These are phyloP conservation scores for Colletotrichum euphorbiae DNA, from an alignment of 2,329 filamentous ascomycete genomes.

Conservation along the genomic window DNA sequence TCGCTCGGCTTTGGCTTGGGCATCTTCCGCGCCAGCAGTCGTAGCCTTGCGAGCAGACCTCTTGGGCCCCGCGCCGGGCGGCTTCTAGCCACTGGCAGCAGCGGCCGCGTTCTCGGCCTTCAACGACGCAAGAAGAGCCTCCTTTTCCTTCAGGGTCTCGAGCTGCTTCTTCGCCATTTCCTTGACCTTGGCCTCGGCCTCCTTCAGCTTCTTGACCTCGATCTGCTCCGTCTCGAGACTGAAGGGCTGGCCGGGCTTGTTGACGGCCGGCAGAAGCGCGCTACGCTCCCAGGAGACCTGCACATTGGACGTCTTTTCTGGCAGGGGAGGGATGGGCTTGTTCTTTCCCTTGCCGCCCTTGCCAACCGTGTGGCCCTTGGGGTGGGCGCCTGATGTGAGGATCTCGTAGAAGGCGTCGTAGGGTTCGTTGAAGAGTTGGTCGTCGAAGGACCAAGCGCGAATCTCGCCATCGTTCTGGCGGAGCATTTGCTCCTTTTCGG, in stretches of 20 bases:
- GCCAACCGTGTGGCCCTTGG: constrained; percentile 55
- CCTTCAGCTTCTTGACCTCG: constrained; percentile 70
- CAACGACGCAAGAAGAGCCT: constrained; percentile 68
- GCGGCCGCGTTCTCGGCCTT: constrained; percentile 69
- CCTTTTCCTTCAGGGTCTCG: constrained; percentile 72
- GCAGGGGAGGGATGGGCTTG: constrained; percentile 52
- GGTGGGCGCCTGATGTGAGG: constrained; percentile 78
- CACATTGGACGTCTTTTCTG: constrained; percentile 48
- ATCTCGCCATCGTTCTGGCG: constrained; percentile 72
- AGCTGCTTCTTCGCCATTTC: constrained; percentile 70
- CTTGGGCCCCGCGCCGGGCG: constrained; percentile 6
- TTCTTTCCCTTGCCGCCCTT: constrained; percentile 67
- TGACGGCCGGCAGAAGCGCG: constrained; percentile 78
- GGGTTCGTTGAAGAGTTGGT: constrained; percentile 97
- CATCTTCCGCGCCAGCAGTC: neutral
- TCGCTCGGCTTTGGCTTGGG: neutral
- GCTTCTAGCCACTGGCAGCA: constrained; percentile 44
- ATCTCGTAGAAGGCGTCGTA: constrained; percentile 92
- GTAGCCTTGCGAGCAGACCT: constrained; percentile 15
- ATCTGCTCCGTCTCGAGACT: constrained; percentile 76
- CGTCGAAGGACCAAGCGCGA: constrained; percentile 86
- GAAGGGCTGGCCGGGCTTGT: constrained; percentile 77
- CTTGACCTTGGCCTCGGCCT: constrained; percentile 73
- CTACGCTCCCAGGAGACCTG: constrained; percentile 67
- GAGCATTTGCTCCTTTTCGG: constrained; percentile 70